Evolutionary conservation across 805 yeast genomes (phyloP).

Genomic region (Kregervanrija delftensis): DNA sequence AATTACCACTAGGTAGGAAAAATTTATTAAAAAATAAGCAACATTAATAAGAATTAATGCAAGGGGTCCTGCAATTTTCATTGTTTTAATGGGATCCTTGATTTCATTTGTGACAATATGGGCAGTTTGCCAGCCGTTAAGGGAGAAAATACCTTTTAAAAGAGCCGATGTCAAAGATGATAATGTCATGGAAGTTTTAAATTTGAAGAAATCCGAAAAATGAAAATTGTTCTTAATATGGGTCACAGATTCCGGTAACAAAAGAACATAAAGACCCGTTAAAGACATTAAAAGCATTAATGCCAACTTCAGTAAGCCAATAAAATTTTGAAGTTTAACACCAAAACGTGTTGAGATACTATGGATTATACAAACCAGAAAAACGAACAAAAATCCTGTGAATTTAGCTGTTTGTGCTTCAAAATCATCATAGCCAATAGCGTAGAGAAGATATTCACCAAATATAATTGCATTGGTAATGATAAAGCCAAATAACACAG

Average conservation of each 20-base stretch:
- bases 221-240: constrained; percentile 38
- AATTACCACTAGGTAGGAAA: constrained; percentile 45
- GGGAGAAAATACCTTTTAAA: constrained; percentile 45
- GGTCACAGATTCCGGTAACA: constrained; percentile 38
- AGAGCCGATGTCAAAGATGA: constrained; percentile 43
- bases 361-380: constrained; percentile 37
- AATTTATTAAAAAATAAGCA: constrained; percentile 41
- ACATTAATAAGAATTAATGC: constrained; percentile 36
- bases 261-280: constrained; percentile 53
- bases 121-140: constrained; percentile 49
- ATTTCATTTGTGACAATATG: constrained; percentile 51
- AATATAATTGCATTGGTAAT: constrained; percentile 46
- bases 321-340: constrained; percentile 49
- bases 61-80: constrained; percentile 47
- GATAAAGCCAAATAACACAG: constrained; percentile 44
- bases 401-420: constrained; percentile 33
- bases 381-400: constrained; percentile 35
- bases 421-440: constrained; percentile 35
- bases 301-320: constrained; percentile 55
- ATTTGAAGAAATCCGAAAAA: constrained; percentile 22
- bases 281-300: constrained; percentile 47
- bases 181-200: constrained; percentile 28
- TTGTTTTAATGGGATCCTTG: constrained; percentile 43
- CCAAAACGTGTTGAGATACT: constrained; percentile 57
- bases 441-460: constrained; percentile 44